Conservation (phyloP, 2,329 filamentous ascomycete genomes). For the Ceratocystiopsis brevicomis region DNA sequence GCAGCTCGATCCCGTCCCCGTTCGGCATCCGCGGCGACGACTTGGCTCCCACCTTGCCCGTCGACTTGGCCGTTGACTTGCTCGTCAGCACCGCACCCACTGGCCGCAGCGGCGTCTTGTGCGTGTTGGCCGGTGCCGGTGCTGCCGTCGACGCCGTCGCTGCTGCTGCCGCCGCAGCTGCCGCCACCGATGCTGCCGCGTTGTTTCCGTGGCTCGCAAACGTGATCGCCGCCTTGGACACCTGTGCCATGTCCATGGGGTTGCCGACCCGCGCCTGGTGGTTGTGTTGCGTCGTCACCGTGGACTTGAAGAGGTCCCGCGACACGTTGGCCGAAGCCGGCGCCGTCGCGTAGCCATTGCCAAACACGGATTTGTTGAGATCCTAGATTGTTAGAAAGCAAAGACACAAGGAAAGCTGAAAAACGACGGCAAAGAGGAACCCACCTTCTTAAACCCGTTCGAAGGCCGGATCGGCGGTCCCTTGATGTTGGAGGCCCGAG, state of each 20-base stretch:
- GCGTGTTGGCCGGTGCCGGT: slow-evolving; percentile 12
- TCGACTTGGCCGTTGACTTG: slow-evolving; percentile 41
- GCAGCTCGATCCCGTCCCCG: slow-evolving; percentile 77
- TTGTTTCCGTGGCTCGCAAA: slow-evolving; percentile 46
- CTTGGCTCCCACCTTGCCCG: slow-evolving; percentile 36
- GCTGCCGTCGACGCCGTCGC: neutral
- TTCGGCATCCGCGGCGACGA: slow-evolving; percentile 75
- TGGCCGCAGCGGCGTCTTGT: slow-evolving; percentile 52
- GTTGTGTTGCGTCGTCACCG: slow-evolving; percentile 47
- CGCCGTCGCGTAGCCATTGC: slow-evolving; percentile 41
- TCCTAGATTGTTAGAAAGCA: slow-evolving; percentile 25
- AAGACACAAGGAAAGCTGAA: neutral
- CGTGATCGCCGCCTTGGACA: slow-evolving; percentile 73
- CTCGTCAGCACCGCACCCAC: slow-evolving; percentile 16
- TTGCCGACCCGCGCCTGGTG: slow-evolving; percentile 44
- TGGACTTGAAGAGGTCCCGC: slow-evolving; percentile 44
- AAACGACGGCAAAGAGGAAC: slow-evolving; percentile 5
- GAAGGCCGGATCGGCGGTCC: slow-evolving; percentile 74
- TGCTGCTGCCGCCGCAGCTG: slow-evolving; percentile 2
- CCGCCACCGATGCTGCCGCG: neutral
- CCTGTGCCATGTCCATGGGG: slow-evolving; percentile 69
- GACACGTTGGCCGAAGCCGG: slow-evolving; percentile 35
- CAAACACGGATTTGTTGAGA: slow-evolving; percentile 38
- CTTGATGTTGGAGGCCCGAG: slow-evolving; percentile 43
- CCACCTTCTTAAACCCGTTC: slow-evolving; percentile 48